Conservation (phyloP, 169 alveolate genomes). For the Toxoplasma gondii region DNA sequence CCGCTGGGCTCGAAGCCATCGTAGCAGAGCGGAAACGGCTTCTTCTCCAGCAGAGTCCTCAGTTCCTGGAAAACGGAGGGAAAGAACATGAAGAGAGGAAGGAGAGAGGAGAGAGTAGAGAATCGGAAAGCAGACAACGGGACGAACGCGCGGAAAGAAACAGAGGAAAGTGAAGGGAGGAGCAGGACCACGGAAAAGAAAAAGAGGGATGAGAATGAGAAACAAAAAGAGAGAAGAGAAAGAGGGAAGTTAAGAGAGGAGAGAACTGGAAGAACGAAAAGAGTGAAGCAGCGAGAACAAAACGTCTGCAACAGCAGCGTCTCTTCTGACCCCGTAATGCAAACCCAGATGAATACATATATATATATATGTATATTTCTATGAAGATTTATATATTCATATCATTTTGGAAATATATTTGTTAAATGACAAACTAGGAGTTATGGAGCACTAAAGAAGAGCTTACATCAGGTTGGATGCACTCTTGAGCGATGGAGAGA, state of each 20-base stretch:
- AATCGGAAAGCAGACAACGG: not conserved
- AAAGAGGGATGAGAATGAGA: not conserved
- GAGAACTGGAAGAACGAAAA: too few species aligned
- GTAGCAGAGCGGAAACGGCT: conserved; percentile 91
- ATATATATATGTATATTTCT: too few species aligned
- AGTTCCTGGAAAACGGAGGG: conserved; percentile 77
- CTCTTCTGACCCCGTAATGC: too few species aligned
- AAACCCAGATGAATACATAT: too few species aligned
- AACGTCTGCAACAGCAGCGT: too few species aligned
- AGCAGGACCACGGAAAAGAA: not conserved
- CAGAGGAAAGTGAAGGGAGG: not conserved
- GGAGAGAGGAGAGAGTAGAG: too few species aligned
- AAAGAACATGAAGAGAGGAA: not conserved
- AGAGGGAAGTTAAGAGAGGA: not conserved
- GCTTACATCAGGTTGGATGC: conserved; percentile 79
- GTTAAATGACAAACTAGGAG: too few species aligned
- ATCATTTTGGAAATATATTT: too few species aligned
- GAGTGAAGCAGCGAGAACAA: too few species aligned
- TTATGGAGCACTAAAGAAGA: too few species aligned
- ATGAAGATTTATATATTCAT: too few species aligned
- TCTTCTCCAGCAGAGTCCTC: conserved; percentile 74
- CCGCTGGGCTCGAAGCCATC: conserved; percentile 99
- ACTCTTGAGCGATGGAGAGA: conserved; percentile 82
- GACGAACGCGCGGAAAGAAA: not conserved
- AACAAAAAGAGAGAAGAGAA: not conserved